A percentile compares a stretch with the other conserved stretches of the same genome.
phyloP scores from a whole-genome alignment of 257 asterid genomes.

The Pogostemon cablin region DNA sequence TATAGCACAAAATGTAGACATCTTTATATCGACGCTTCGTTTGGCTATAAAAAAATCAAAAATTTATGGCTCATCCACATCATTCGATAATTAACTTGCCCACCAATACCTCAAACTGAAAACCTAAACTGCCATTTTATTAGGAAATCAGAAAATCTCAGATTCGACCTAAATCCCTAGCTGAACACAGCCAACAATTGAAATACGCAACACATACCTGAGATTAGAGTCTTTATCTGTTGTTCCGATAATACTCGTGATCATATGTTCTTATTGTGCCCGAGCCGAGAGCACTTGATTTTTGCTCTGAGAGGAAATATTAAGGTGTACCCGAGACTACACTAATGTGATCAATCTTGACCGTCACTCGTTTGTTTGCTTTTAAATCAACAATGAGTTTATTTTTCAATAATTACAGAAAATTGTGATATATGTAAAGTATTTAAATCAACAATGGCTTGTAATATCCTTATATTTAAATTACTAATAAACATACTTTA shows the following conservation, averaged over 20 bases:
- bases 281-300: slow-evolving; percentile 53
- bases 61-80: slow-evolving; percentile 12
- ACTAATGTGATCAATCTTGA: neutral
- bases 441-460: no score
- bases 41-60: slow-evolving; percentile 30
- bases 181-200: neutral
- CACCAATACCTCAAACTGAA: slow-evolving; percentile 14
- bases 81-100: neutral
- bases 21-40: slow-evolving; percentile 47
- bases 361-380: neutral
- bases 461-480: no score
- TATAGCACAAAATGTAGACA: neutral
- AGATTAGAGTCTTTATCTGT: slow-evolving; percentile 9
- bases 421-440: no score
- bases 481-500: no score
- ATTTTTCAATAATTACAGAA: no score
- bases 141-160: slow-evolving; percentile 11
- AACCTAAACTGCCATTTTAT: neutral
- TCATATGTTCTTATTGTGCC: slow-evolving; percentile 12
- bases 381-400: no score
- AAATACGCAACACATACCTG: slow-evolving; percentile 33
- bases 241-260: slow-evolving; percentile 35
- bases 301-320: slow-evolving; percentile 38
- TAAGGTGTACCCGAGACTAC: slow-evolving; percentile 29
- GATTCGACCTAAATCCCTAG: slow-evolving; percentile 29